Base-by-base conservation (phyloP, 129 eudicot species). In the Cynara cardunculus region DNA sequence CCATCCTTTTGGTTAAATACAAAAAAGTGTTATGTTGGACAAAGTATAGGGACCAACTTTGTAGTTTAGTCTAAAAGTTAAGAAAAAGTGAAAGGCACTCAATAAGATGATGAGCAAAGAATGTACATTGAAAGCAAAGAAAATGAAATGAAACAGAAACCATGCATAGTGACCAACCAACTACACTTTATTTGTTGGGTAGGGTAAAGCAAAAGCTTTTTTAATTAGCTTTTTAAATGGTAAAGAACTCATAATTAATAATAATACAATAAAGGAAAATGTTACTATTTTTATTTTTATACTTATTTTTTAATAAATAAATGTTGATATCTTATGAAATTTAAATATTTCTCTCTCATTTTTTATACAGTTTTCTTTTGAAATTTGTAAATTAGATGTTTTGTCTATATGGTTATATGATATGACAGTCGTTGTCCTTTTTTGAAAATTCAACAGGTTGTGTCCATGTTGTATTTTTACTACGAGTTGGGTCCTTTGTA, bases 61-160 rank as follows among this genome's bases (percentile, higher is more conserved):
- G 8, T 34, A 34, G 9, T 34, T 34, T 34, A 34, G 9, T 34
- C 8, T 10, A 34, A 19, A 12, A 5, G 5, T 18, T 6, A 41
- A 71, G 28, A 13, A n/a, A 35, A 71, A 71, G 75, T 34, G 46
- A n/a, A 35, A 71, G 75, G 25, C n/a, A 73, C 76, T 39, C 77
- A 11, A 72, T 1, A 2, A 39, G 30, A 35, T 32, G 12, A 22
- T 72, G 31, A 24, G 9, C 5, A 6, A 72, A 72, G 31, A 73
- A 73, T 22, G 77, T 73, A 39, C 35, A 73, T 24, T 73, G 77
- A 73, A 73, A 41, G 77, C 77, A 73, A 73, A 73, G 35, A 73
- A 73, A 73, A 37, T 73, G 77, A 73, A 73, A 41, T 24, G 77
- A 73, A 73, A 39, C 75, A 34, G 30, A 71, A 71, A 71, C 21